Evolutionary conservation across 768 basidiomycete species (phyloP).

Genomic region (Fibroporia radiculosa): DNA sequence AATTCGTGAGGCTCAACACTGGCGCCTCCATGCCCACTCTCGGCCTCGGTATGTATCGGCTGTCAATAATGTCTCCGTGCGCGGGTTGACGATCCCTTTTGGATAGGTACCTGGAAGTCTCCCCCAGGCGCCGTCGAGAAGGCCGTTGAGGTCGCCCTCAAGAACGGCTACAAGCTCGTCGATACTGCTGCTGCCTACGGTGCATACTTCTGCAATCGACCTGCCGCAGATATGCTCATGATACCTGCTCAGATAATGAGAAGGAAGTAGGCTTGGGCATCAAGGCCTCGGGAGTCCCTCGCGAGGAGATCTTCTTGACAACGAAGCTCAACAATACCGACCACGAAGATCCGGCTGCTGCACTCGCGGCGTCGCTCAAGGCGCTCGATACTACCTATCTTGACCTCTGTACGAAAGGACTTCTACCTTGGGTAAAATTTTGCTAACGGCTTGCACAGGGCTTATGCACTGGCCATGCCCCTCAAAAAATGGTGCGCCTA

Average conservation of each 20-base stretch:
- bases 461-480: conserved; percentile 83
- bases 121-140: conserved; percentile 59
- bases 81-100: not conserved
- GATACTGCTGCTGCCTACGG: conserved; percentile 64
- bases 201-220: conserved; percentile 7
- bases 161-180: conserved; percentile 65
- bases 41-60: conserved; percentile 44
- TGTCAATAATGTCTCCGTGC: not conserved
- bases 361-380: conserved; percentile 62
- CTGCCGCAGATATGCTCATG: too few species aligned
- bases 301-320: conserved; percentile 73
- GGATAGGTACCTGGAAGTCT: conserved; percentile 72
- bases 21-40: conserved; percentile 72
- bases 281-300: conserved; percentile 62
- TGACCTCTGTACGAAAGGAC: conserved; percentile 55
- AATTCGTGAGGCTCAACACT: conserved; percentile 54
- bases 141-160: conserved; percentile 71
- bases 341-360: conserved; percentile 49
- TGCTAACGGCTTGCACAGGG: conserved; percentile 31
- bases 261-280: conserved; percentile 78
- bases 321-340: conserved; percentile 62
- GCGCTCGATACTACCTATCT: conserved; percentile 69
- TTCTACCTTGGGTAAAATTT: not conserved
- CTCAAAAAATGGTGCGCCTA: conserved; percentile 41
- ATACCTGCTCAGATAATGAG: conserved; percentile 59